A percentile compares a stretch with the other conserved stretches of the same genome.
phyloP scores from a whole-genome alignment of 1,284 basidiomycete species.

The Ceratobasidium sp. region DNA sequence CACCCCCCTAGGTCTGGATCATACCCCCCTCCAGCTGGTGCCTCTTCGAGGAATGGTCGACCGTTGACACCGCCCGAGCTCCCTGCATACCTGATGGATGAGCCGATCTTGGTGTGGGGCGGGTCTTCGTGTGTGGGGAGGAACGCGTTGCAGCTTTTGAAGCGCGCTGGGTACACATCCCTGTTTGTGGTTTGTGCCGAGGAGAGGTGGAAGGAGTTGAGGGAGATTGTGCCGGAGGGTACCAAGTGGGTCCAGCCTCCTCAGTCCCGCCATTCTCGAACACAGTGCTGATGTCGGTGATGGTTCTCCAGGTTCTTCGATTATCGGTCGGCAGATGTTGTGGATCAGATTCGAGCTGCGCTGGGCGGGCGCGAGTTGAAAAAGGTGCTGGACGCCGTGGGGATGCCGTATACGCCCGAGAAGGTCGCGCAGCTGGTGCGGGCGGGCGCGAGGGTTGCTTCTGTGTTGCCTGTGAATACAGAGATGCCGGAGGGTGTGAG shows the following conservation, averaged over 20 bases:
- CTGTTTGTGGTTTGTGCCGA: slow-evolving; percentile 21
- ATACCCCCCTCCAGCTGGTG: slow-evolving; percentile 2
- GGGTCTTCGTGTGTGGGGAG: slow-evolving; percentile 16
- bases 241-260: slow-evolving; percentile 9
- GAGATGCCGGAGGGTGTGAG: slow-evolving; percentile 38
- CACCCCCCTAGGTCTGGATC: not conserved
- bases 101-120: slow-evolving; percentile 37
- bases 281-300: not conserved
- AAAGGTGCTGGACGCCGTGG: slow-evolving; percentile 31
- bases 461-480: slow-evolving; percentile 30
- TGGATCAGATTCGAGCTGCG: slow-evolving; percentile 15
- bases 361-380: slow-evolving; percentile 10
- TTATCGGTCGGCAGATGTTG: slow-evolving; percentile 16
- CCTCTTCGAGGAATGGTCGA: not conserved
- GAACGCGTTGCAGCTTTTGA: slow-evolving; percentile 21
- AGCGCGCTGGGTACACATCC: slow-evolving; percentile 31
- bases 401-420: slow-evolving; percentile 28
- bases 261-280: not conserved
- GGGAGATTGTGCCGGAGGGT: slow-evolving; percentile 2
- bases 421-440: slow-evolving; percentile 19
- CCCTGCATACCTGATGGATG: slow-evolving; percentile 22
- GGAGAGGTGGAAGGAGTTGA: slow-evolving; percentile 10
- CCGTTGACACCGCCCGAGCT: not conserved
- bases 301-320: slow-evolving; percentile 26
- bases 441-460: slow-evolving; percentile 11